Conservation (phyloP, 164 flowering plant species). For the Magnolia kwangsiensis region DNA sequence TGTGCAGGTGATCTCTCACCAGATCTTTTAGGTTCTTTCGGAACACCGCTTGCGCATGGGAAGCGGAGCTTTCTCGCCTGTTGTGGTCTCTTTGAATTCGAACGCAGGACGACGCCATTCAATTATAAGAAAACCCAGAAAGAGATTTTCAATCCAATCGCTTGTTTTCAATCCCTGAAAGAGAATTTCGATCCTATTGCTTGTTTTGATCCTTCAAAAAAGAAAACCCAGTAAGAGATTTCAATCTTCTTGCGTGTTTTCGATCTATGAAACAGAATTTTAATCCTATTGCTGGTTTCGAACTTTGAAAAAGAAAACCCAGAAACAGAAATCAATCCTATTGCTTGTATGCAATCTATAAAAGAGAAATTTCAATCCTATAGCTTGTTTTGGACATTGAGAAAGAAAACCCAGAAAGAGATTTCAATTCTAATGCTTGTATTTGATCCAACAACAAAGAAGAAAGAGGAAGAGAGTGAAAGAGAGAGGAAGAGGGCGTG, state of each 20-base stretch:
- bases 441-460: background rate
- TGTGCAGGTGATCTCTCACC: slow-evolving; percentile 36
- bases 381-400: background rate
- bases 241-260: background rate
- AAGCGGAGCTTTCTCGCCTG: slow-evolving; percentile 24
- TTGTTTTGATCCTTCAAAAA: background rate
- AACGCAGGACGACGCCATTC: background rate
- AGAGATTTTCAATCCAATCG: background rate
- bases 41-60: slow-evolving; percentile 20
- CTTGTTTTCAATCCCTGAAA: background rate
- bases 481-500: background rate
- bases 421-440: background rate
- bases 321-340: background rate
- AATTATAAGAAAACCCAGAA: background rate
- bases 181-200: background rate
- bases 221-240: background rate
- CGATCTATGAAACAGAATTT: background rate
- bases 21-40: slow-evolving; percentile 45
- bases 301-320: background rate
- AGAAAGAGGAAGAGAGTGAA: background rate
- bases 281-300: background rate
- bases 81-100: slow-evolving; percentile 28
- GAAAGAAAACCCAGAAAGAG: background rate
- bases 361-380: background rate
- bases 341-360: background rate